These are phyloP conservation scores for Fusarium dlaminii DNA, from an alignment of 2,329 filamentous ascomycete genomes.

Conservation along the genomic window DNA sequence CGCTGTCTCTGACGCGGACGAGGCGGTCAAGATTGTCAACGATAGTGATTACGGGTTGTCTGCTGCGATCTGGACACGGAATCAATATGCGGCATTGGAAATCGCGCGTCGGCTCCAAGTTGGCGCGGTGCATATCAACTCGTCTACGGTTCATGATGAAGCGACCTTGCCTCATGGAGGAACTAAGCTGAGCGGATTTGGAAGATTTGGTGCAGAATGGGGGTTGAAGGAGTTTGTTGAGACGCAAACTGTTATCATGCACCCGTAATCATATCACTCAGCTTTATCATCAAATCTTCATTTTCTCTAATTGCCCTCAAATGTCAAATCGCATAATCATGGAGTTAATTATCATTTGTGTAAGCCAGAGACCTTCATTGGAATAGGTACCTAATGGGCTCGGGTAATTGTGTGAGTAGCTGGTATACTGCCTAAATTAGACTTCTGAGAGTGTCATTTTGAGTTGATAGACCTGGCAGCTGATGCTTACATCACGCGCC, in stretches of 20 bases:
- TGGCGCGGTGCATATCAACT: background rate
- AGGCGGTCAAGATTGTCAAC: background rate
- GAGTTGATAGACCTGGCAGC: background rate
- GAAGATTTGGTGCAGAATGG: background rate
- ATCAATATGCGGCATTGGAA: background rate
- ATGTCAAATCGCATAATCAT: rapidly evolving
- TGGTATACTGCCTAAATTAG: background rate
- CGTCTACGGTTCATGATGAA: background rate
- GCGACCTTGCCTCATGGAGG: background rate
- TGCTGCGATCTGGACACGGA: background rate
- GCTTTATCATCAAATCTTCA: background rate
- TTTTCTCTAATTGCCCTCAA: rapidly evolving
- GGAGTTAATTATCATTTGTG: rapidly evolving
- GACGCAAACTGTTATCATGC: background rate
- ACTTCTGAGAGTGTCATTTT: background rate
- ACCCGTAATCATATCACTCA: background rate
- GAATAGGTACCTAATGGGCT: too few species aligned
- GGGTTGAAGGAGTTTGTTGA: background rate
- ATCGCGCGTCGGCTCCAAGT: background rate
- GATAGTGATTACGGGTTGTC: background rate
- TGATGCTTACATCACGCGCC: too few species aligned
- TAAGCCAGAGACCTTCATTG: too few species aligned
- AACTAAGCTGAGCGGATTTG: background rate
- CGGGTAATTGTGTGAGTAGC: background rate
- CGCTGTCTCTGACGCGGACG: background rate